phyloP scores from a whole-genome alignment of 2,329 filamentous ascomycete species.

The Aspergillus floridensis region DNA sequence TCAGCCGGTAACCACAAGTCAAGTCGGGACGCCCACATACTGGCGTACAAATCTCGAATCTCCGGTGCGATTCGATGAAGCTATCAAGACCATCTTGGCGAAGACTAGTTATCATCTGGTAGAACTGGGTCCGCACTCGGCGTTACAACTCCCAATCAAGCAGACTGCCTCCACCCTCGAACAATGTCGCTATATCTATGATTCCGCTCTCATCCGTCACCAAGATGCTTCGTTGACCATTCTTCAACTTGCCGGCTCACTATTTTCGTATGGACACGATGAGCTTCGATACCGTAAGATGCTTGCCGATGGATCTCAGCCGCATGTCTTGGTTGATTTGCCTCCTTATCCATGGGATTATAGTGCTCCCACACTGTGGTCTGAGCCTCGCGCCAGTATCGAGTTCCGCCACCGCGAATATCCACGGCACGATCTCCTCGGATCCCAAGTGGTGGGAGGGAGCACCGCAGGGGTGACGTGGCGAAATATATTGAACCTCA shows the following conservation, averaged over 20 bases:
- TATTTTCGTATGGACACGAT: neutral
- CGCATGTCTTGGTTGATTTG: conserved; percentile 19
- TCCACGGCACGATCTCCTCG: conserved; percentile 25
- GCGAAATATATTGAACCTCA: conserved; percentile 27
- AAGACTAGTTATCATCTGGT: neutral
- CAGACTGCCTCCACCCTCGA: neutral
- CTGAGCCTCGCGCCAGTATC: conserved; percentile 20
- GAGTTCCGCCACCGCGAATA: conserved; percentile 15
- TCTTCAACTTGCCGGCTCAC: neutral
- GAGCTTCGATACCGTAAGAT: neutral
- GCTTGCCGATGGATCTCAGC: neutral
- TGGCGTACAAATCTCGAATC: neutral
- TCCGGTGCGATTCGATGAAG: neutral
- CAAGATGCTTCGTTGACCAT: neutral
- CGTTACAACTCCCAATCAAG: neutral
- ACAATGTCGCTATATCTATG: neutral
- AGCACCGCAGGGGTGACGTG: conserved; percentile 18
- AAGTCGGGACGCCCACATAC: neutral
- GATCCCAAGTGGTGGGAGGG: conserved; percentile 10
- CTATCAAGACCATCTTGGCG: neutral
- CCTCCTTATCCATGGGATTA: conserved; percentile 28
- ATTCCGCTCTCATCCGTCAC: neutral
- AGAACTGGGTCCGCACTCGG: neutral
- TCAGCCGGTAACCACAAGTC: neutral
- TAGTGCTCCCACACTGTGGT: conserved; percentile 17